Percentiles rank a stretch among this genome's conserved stretches.
Evolutionary conservation across 1,284 basidiomycete genomes (phyloP).

Genomic region (Abortiporus biennis): DNA sequence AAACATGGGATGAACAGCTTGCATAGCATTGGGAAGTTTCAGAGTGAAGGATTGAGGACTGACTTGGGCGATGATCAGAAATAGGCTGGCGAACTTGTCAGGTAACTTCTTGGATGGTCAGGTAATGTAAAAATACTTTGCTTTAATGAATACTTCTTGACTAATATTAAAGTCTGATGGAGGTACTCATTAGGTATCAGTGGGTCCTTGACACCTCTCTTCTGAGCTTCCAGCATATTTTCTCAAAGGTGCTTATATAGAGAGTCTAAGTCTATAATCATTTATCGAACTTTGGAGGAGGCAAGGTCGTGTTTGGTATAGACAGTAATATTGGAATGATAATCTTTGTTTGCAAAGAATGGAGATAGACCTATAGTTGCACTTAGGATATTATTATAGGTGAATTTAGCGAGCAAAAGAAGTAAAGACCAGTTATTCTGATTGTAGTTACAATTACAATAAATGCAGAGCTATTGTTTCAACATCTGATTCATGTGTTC

Average conservation of each 20-base stretch:
- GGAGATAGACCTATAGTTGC: slow-evolving; percentile 6
- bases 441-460: slow-evolving; percentile 22
- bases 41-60: too few relatives aligned
- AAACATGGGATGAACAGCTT: too few relatives aligned
- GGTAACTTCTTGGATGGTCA: too few relatives aligned
- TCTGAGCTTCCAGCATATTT: slow-evolving; percentile 4
- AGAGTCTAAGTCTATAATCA: slow-evolving; percentile 11
- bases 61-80: too few relatives aligned
- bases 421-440: slow-evolving; percentile 31
- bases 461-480: slow-evolving; percentile 25
- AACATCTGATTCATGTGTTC: slow-evolving; percentile 31
- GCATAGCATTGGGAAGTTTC: too few relatives aligned
- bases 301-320: slow-evolving; percentile 11
- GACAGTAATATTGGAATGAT: slow-evolving; percentile 20
- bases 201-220: slow-evolving; percentile 7
- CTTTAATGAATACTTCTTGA: too few relatives aligned
- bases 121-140: too few relatives aligned
- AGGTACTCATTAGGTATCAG: slow-evolving; percentile 2
- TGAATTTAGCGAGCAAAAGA: slow-evolving; percentile 11
- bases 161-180: too few relatives aligned
- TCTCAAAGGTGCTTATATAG: neutral
- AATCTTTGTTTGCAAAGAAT: slow-evolving; percentile 8
- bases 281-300: slow-evolving; percentile 10
- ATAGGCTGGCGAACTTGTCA: too few relatives aligned
- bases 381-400: slow-evolving; percentile 6